Evolutionary conservation across 345 rosid genomes (phyloP), one percentile per base, ranked within the genome.

Genomic region (Isatis tinctoria): DNA sequence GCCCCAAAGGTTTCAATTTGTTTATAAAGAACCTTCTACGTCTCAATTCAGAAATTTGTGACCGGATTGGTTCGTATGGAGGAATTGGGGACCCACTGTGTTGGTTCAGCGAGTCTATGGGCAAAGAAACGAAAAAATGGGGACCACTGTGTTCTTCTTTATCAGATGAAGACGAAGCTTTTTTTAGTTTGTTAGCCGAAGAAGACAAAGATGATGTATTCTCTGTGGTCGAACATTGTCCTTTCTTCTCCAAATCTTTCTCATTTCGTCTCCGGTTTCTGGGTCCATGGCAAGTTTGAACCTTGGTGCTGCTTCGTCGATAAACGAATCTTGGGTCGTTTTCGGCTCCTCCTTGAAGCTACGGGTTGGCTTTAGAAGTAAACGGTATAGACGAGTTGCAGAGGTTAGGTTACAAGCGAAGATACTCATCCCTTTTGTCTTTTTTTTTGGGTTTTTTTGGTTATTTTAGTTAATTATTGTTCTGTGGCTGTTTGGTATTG

Each of bases 271-370:
- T 32, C 41, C 5, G 16, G 8, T 12, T 54, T 65, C 51, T 69
- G 65, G 74, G 70, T 53, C 11, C 26, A 69, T 76, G 71, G 71
- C 65, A 69, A 76, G 66, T 4, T 76, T 64, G 35, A 49, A 69
- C n/a, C 52, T 76, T 69, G 70, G 75, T 0, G 44, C 60, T 33
- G 22, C 32, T 53, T 60, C 43, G 6, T 61, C 53, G 4, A 69
- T 56, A 24, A 62, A 54, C 39, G 70, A 69, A 22, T 40, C 69
- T 72, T 48, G 53, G 65, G 20, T 76, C 5, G 20, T 27, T 41
- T 32, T 28, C 3, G 60, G 60, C 13, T 68, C 69, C 5, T 61
- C 65, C 10, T 39, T 75, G 39, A 51, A 51, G 13, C n/a, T 17
- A 62, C n/a, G 54, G 35, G 43, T 76, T 17, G 37, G 35, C 36